Percentiles rank a stretch among this genome's conserved stretches.
Conservation (phyloP, 345 rosid genomes). For the Linum lewisii region DNA sequence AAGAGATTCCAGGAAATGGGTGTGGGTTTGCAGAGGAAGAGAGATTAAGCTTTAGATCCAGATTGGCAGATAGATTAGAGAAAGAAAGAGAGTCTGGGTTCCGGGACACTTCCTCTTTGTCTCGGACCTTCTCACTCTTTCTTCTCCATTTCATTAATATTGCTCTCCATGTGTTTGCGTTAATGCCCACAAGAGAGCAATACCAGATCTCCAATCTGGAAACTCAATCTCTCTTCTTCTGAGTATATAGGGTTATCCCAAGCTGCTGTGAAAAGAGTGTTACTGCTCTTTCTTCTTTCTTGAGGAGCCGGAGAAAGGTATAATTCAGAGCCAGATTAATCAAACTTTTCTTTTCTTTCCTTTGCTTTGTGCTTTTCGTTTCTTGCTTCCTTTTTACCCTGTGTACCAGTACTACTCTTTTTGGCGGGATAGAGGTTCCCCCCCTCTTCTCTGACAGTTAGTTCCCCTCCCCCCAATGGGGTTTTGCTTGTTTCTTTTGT, state of each 20-base stretch:
- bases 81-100: background rate
- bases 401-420: background rate
- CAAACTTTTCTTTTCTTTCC: background rate
- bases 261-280: too few relatives aligned
- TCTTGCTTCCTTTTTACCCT: background rate
- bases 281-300: background rate
- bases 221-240: background rate
- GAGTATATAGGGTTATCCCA: background rate
- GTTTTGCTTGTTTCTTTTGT: background rate
- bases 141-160: background rate
- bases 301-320: background rate
- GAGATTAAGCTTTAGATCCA: background rate
- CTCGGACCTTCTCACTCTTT: background rate
- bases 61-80: background rate
- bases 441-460: background rate
- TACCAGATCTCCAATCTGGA: background rate
- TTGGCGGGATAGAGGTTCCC: background rate
- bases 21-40: background rate
- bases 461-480: background rate
- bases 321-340: background rate
- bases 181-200: background rate
- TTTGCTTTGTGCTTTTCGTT: background rate
- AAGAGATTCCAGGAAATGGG: background rate
- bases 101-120: background rate
- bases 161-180: background rate